These are phyloP conservation scores for Sugiyamaella smithiae DNA, from an alignment of 805 yeast species.

Conservation along the genomic window DNA sequence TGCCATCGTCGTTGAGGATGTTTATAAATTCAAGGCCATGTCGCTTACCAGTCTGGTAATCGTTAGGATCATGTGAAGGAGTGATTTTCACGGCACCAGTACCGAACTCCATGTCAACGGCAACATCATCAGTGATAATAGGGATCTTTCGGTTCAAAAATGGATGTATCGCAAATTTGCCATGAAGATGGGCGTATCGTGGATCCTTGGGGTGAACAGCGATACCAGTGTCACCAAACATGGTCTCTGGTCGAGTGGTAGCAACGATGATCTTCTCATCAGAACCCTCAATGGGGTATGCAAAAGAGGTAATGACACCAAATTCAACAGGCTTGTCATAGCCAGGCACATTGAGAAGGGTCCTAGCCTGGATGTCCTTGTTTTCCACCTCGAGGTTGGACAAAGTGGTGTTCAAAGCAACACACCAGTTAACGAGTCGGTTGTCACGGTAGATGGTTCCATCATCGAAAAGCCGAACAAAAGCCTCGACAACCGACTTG, in stretches of 20 bases:
- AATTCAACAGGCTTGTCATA: conserved; percentile 89
- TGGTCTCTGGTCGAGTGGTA: conserved; percentile 97
- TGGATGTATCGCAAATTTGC: conserved; percentile 88
- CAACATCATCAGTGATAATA: conserved; percentile 82
- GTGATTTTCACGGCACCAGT: conserved; percentile 99
- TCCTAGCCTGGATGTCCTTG: conserved; percentile 81
- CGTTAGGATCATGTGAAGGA: conserved; percentile 97
- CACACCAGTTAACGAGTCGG: conserved; percentile 95
- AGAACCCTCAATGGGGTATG: conserved; percentile 80
- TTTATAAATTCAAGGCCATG: conserved; percentile 83
- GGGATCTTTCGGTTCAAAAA: conserved; percentile 83
- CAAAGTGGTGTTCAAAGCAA: conserved; percentile 87
- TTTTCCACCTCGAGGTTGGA: conserved; percentile 96
- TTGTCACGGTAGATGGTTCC: conserved; percentile 93
- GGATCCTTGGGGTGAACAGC: conserved; percentile 96
- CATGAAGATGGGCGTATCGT: conserved; percentile 92
- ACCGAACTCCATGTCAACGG: conserved; percentile 99
- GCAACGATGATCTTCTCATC: conserved; percentile 90
- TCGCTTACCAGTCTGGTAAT: conserved; percentile 95
- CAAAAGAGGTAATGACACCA: conserved; percentile 95
- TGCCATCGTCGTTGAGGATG: conserved; percentile 89
- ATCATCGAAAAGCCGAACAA: conserved; percentile 87
- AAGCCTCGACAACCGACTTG: conserved; percentile 84
- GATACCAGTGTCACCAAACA: conserved; percentile 96
- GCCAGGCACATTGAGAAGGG: conserved; percentile 80